Evolutionary conservation across 2,329 filamentous ascomycete genomes (phyloP).

Genomic region (Aspergillus brunneoviolaceus): DNA sequence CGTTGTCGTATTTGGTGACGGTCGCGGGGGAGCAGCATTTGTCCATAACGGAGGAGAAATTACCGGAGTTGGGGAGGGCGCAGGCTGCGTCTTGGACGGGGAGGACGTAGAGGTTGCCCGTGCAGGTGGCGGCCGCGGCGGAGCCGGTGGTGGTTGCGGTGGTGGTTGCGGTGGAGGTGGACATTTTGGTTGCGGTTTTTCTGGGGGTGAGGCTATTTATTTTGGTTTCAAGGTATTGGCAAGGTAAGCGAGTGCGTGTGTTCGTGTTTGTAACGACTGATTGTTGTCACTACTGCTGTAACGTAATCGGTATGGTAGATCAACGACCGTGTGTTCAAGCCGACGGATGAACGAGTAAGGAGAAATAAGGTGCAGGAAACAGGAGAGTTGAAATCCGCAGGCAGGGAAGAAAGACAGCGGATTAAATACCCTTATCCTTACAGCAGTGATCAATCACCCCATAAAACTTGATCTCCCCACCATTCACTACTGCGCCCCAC

Average conservation of each 20-base stretch:
- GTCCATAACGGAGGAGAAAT: slow-evolving; percentile 46
- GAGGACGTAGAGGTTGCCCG: slow-evolving; percentile 41
- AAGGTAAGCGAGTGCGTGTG: neutral
- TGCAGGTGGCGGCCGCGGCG: slow-evolving; percentile 22
- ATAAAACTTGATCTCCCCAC: no score
- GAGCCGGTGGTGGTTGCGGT: slow-evolving; percentile 14
- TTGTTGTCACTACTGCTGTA: neutral
- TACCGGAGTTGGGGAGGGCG: slow-evolving; percentile 42
- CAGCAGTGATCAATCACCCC: no score
- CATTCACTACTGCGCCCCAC: no score
- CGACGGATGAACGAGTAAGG: no score
- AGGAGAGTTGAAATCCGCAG: no score
- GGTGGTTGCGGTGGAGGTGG: neutral
- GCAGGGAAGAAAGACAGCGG: neutral
- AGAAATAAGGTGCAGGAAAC: neutral
- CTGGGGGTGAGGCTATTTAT: no score
- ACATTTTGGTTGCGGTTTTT: slow-evolving; percentile 18
- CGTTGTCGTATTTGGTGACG: slow-evolving; percentile 48
- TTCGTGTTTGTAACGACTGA: neutral
- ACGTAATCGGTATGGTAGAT: neutral
- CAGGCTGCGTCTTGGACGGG: slow-evolving; percentile 49
- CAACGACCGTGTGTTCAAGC: no score
- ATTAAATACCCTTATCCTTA: neutral
- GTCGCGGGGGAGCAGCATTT: slow-evolving; percentile 49
- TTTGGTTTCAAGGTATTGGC: no score